These are phyloP conservation scores for Trichoderma atroviride DNA, from an alignment of 2,329 filamentous ascomycete species.

Conservation along the genomic window DNA sequence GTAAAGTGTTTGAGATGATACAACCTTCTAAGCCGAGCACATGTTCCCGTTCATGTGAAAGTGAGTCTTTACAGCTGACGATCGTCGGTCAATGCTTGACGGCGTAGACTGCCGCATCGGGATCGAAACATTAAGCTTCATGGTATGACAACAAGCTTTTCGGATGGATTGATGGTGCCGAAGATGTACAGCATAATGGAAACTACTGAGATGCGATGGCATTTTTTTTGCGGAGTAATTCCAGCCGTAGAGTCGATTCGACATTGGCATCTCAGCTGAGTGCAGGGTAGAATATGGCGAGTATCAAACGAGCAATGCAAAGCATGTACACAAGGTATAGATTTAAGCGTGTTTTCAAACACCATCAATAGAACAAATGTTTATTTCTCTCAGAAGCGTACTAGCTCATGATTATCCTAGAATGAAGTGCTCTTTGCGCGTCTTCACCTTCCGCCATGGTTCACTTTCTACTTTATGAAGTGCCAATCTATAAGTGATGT, in stretches of 20 bases:
- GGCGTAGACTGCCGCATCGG: not conserved
- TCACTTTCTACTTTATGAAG: not conserved
- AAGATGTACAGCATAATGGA: not conserved
- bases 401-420: not conserved
- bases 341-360: not conserved
- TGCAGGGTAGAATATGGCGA: not conserved
- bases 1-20: not conserved
- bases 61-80: not conserved
- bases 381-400: not conserved
- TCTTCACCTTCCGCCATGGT: not conserved
- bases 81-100: slow-evolving; percentile 5
- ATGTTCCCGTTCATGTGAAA: not conserved
- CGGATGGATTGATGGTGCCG: slow-evolving; percentile 7
- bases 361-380: not conserved
- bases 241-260: not conserved
- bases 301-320: not conserved
- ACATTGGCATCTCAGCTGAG: not conserved
- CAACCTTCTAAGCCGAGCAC: slow-evolving; percentile 3
- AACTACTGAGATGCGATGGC: not conserved
- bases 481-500: not conserved
- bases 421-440: not conserved
- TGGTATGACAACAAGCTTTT: not conserved
- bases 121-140: not conserved
- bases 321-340: not conserved
- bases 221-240: not conserved